These are phyloP conservation scores for Exophiala oligosperma DNA, from an alignment of 2,329 filamentous ascomycete species.

Conservation along the genomic window DNA sequence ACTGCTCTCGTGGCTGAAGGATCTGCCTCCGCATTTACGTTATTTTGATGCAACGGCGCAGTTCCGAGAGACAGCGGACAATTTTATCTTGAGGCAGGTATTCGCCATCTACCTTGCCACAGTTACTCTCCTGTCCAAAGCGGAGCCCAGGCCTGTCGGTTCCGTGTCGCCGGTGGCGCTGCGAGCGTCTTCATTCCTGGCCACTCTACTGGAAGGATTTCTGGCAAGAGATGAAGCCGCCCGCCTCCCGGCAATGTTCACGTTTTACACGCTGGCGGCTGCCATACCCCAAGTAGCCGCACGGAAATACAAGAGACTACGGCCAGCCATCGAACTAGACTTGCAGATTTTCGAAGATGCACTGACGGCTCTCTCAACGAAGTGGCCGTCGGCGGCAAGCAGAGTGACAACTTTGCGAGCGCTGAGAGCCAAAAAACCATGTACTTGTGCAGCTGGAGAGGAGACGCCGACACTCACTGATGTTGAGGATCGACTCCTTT, in stretches of 20 bases:
- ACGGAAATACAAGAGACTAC: no score
- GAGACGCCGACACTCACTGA: no score
- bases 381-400: no score
- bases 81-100: background rate
- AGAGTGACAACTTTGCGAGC: no score
- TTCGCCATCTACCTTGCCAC: background rate
- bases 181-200: conserved; percentile 1
- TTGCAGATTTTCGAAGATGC: no score
- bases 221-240: background rate
- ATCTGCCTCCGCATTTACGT: background rate
- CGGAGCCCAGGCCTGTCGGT: background rate
- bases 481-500: no score
- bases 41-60: background rate
- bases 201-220: conserved; percentile 1
- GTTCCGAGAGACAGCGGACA: background rate
- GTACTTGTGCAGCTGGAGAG: no score
- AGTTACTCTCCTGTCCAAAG: background rate
- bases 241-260: conserved; percentile 1
- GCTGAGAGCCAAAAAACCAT: no score
- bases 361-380: no score
- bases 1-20: background rate
- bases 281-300: no score
- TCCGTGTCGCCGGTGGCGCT: background rate
- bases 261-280: background rate
- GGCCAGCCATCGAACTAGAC: no score